Percentiles rank a stretch among this genome's conserved stretches.
Conservation (phyloP, 2,329 filamentous ascomycete genomes). For the Colletotrichum brevisporum region DNA sequence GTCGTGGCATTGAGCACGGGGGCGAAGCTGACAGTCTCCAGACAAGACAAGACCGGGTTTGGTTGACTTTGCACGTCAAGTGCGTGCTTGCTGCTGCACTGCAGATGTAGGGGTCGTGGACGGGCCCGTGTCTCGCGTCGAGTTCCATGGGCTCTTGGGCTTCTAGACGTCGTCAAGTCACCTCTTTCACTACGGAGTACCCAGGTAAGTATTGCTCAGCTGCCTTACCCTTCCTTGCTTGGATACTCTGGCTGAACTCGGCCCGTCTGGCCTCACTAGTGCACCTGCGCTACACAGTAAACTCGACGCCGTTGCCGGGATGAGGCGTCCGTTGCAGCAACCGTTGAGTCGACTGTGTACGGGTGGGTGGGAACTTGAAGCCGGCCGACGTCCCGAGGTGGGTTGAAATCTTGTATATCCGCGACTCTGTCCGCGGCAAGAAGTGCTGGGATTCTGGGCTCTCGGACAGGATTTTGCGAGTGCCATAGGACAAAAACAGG, state of each 20-base stretch:
- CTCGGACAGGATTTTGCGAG: slow-evolving; percentile 16
- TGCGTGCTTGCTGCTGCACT: neutral
- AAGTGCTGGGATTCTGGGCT: slow-evolving; percentile 23
- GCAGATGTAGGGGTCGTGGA: slow-evolving; percentile 25
- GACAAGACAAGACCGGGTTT: slow-evolving; percentile 21
- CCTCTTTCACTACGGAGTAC: too few relatives aligned
- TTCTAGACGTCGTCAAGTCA: slow-evolving; percentile 24
- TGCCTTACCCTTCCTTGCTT: neutral
- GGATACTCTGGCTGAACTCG: slow-evolving; percentile 1
- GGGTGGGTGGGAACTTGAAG: slow-evolving; percentile 16
- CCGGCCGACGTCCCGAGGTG: slow-evolving; percentile 23
- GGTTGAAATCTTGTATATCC: slow-evolving; percentile 30
- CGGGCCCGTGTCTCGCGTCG: slow-evolving; percentile 35
- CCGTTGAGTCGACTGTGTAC: slow-evolving; percentile 1
- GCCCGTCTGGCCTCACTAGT: neutral
- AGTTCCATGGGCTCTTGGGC: slow-evolving; percentile 3
- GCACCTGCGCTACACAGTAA: too few relatives aligned
- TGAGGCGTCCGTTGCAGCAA: neutral
- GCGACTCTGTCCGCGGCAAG: slow-evolving; percentile 35
- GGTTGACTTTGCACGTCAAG: slow-evolving; percentile 3
- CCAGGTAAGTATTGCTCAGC: neutral
- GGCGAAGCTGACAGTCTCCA: slow-evolving; percentile 35
- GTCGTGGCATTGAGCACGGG: slow-evolving; percentile 26
- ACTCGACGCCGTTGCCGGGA: neutral
- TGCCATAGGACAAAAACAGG: slow-evolving; percentile 27